Evolutionary conservation across 2,329 filamentous ascomycete genomes (phyloP), one percentile per base, ranked within the genome.

Genomic region (Trichothecium sympodiale): DNA sequence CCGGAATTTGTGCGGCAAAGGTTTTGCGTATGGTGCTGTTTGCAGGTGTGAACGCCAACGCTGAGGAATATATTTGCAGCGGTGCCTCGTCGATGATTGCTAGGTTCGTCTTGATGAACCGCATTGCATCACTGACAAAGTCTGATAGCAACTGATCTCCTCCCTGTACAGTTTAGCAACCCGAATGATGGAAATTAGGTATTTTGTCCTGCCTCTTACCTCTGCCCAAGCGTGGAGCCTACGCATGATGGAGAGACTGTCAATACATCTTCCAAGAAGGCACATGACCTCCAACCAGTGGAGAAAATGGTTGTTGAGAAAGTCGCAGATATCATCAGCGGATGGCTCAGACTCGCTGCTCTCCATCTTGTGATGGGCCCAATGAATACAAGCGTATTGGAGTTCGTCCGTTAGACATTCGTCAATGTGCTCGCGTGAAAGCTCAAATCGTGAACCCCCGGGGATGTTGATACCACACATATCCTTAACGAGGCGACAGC

Each of bases 311-410:
- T 37, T 18, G 8, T 44, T 37, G 3, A 67, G 42, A 43, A 66
- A 67, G 3, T 35, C 5, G 37, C 60, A 40, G 9, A 51, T 50
- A n/a, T n/a, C n/a, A n/a, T n/a, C n/a, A n/a, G n/a, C n/a, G n/a
- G n/a, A n/a, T n/a, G n/a, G n/a, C n/a, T n/a, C n/a, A n/a, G n/a
- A n/a, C 20, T 25, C 20, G 10, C 20, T 25, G 20, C 20, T 25
- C 6, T 25, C 20, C 10, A 38, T 40, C 14, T 48, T 27, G 46
- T 63, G 59, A 29, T 56, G n/a, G 5, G 36, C 36, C 45, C 56
- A 66, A 41, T 64, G 61, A 2, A 47, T 45, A 45, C 58, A 64
- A 10, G 59, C 58, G 47, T 67, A 68, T 37, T 52, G 51, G 6
- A 61, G 18, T 13, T 55, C 48, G 8, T n/a, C n/a, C n/a, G n/a